phyloP scores from a whole-genome alignment of 169 alveolate species.

The Plasmodium gonderi region DNA sequence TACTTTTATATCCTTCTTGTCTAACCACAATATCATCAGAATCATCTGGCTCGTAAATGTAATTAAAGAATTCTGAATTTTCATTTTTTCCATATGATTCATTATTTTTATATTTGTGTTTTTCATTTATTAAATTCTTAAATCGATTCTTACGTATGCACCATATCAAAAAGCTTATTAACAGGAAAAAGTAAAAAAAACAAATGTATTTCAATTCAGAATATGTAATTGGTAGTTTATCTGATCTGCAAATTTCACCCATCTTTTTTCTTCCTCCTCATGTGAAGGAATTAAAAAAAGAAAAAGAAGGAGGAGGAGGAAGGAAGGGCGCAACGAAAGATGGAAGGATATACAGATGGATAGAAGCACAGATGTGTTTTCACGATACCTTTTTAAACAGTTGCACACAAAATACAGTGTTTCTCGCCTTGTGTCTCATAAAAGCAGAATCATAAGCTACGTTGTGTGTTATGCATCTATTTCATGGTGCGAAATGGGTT shows the following conservation, averaged over 20 bases:
- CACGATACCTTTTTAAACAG: too few relatives aligned
- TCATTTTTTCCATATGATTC: slow-evolving; percentile 21
- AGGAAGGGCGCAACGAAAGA: too few relatives aligned
- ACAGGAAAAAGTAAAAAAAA: slow-evolving; percentile 16
- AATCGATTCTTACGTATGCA: slow-evolving; percentile 2
- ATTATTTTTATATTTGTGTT: slow-evolving; percentile 13
- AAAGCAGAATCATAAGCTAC: too few relatives aligned
- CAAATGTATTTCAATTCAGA: slow-evolving; percentile 44
- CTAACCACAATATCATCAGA: slow-evolving; percentile 33
- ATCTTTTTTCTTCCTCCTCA: slow-evolving; percentile 5
- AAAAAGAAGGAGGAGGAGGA: too few relatives aligned
- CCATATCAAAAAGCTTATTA: slow-evolving; percentile 38
- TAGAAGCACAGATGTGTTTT: too few relatives aligned
- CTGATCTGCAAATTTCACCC: slow-evolving; percentile 34
- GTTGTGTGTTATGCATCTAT: too few relatives aligned
- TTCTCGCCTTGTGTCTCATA: too few relatives aligned
- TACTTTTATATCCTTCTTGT: slow-evolving; percentile 67
- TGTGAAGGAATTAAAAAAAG: too few relatives aligned
- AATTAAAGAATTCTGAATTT: slow-evolving; percentile 42
- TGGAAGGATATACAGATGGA: too few relatives aligned
- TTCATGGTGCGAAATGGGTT: too few relatives aligned
- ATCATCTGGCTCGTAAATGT: slow-evolving; percentile 24
- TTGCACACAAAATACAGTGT: too few relatives aligned
- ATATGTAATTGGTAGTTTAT: slow-evolving; percentile 18
- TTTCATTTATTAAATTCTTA: slow-evolving; percentile 15